phyloP scores from a whole-genome alignment of 1,284 basidiomycete species.

The Sanghuangporus baumii region DNA sequence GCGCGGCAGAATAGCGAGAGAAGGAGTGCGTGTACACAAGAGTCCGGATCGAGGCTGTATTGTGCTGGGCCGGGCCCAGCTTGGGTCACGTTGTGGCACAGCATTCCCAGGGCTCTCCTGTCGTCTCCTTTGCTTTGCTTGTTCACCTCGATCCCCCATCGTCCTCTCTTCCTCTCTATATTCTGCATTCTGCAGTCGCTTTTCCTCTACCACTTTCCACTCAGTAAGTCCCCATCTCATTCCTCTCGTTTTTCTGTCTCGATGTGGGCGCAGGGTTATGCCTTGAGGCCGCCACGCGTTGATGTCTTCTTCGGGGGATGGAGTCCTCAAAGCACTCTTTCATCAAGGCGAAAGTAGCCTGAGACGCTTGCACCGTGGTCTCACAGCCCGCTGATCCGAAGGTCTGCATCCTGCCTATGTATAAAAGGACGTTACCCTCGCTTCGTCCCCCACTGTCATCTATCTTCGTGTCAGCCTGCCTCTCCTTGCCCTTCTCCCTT shows the following conservation, averaged over 20 bases:
- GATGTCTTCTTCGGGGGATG: constrained; percentile 2
- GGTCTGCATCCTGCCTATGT: neutral
- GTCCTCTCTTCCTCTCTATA: constrained; percentile 29
- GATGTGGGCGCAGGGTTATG: constrained; percentile 10
- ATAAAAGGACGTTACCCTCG: neutral
- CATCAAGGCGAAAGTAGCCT: neutral
- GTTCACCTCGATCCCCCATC: constrained; percentile 26
- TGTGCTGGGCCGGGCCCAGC: neutral
- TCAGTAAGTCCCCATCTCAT: constrained; percentile 22
- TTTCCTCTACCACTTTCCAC: constrained; percentile 20
- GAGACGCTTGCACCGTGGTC: neutral
- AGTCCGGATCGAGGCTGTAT: neutral
- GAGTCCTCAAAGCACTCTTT: constrained; percentile 8
- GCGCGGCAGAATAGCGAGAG: neutral
- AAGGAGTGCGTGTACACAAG: neutral
- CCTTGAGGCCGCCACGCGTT: constrained; percentile 16
- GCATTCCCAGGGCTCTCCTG: constrained; percentile 28
- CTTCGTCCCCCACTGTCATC: constrained; percentile 5
- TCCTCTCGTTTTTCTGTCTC: neutral
- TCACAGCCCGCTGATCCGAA: constrained; percentile 1
- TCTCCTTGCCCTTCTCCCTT: constrained; percentile 6
- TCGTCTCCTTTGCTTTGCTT: constrained; percentile 27
- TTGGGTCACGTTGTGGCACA: constrained; percentile 18
- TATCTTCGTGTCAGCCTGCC: constrained; percentile 19
- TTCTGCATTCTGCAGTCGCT: constrained; percentile 19